A percentile compares a stretch with the other conserved stretches of the same genome.
Evolutionary conservation across 2,329 filamentous ascomycete species (phyloP).

Genomic region (Colletotrichum eleusines): DNA sequence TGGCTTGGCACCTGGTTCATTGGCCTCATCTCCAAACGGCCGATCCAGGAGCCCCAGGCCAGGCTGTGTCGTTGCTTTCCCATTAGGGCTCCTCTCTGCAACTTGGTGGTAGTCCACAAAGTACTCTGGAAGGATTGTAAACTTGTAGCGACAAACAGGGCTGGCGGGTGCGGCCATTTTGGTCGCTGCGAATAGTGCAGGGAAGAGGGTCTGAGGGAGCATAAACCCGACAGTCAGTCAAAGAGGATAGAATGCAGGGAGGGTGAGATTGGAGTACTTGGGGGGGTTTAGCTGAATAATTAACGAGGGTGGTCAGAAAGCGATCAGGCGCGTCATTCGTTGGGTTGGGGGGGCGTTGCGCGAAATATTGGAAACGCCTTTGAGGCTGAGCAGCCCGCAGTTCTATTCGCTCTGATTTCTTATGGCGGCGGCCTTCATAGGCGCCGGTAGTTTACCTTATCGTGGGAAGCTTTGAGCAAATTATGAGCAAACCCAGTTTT

Average conservation of each 20-base stretch:
- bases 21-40: slow-evolving; percentile 51
- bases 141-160: slow-evolving; percentile 15
- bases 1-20: slow-evolving; percentile 53
- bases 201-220: slow-evolving; percentile 4
- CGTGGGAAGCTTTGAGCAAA: neutral
- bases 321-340: neutral
- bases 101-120: slow-evolving; percentile 23
- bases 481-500: too few species aligned
- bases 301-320: neutral
- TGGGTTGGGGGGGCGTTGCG: neutral
- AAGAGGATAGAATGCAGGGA: slow-evolving; percentile 44
- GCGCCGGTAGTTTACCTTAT: neutral
- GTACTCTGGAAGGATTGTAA: slow-evolving; percentile 27
- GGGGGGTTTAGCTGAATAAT: slow-evolving; percentile 19
- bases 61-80: slow-evolving; percentile 55
- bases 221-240: slow-evolving; percentile 45
- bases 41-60: slow-evolving; percentile 67
- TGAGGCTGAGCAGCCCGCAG: slow-evolving; percentile 6
- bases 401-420: neutral
- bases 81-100: slow-evolving; percentile 45
- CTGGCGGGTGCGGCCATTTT: slow-evolving; percentile 14
- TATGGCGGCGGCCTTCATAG: neutral
- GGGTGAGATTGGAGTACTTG: slow-evolving; percentile 50
- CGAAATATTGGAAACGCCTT: neutral
- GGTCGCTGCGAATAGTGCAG: slow-evolving; percentile 7